Evolutionary conservation across 2,329 filamentous ascomycete species (phyloP).

Genomic region (Penicillium sp.): DNA sequence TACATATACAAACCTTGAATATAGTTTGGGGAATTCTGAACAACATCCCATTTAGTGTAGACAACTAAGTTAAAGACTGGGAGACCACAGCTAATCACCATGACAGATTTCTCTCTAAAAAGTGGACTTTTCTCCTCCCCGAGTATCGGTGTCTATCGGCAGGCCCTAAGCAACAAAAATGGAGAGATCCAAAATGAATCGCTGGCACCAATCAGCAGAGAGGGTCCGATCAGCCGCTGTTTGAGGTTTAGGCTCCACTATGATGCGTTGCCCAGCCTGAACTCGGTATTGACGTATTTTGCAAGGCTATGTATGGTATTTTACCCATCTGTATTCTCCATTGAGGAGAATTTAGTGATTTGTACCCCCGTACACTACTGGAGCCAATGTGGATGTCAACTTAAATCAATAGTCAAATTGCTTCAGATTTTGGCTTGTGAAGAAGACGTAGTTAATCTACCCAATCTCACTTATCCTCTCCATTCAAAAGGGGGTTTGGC

Average conservation of each 20-base stretch:
- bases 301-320: background rate
- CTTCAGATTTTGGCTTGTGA: background rate
- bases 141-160: constrained; percentile 5
- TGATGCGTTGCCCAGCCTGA: constrained; percentile 9
- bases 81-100: background rate
- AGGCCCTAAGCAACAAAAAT: constrained; percentile 20
- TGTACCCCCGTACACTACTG: background rate
- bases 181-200: constrained; percentile 18
- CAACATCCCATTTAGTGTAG: background rate
- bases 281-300: constrained; percentile 1
- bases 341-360: background rate
- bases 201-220: constrained; percentile 17
- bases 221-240: constrained; percentile 21
- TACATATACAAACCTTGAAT: background rate
- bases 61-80: background rate
- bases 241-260: constrained; percentile 19
- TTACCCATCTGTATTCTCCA: background rate
- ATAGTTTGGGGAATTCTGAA: background rate
- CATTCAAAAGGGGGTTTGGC: background rate
- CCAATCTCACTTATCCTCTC: no score
- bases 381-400: background rate
- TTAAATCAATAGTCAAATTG: background rate
- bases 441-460: background rate
- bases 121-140: constrained; percentile 6
- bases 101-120: background rate